A percentile compares a stretch with the other conserved stretches of the same genome.
phyloP scores from a whole-genome alignment of 2,329 filamentous ascomycete species.

The Verticillium longisporum region DNA sequence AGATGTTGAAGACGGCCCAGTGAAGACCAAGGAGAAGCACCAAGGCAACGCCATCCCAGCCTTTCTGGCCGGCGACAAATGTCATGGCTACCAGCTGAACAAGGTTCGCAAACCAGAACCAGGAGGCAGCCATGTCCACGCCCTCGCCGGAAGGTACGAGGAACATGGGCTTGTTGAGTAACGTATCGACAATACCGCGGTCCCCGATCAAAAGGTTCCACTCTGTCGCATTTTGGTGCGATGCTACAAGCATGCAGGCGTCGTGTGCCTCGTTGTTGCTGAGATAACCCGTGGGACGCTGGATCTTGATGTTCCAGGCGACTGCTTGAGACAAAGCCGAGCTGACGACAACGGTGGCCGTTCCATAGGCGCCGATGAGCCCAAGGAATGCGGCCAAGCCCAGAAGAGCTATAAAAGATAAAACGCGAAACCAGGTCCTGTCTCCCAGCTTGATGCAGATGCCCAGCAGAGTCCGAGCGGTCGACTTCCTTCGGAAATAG shows the following conservation, averaged over 20 bases:
- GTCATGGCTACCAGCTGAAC: constrained; percentile 18
- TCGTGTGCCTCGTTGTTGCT: constrained; percentile 17
- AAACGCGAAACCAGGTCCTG: neutral
- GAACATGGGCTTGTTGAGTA: constrained; percentile 21
- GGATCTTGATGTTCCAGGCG: constrained; percentile 5
- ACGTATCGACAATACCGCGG: constrained; percentile 16
- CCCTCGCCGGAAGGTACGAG: constrained; percentile 2
- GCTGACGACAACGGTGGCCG: constrained; percentile 12
- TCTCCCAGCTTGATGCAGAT: neutral
- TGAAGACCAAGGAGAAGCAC: constrained; percentile 88
- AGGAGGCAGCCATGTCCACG: constrained; percentile 3
- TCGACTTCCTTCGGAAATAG: neutral
- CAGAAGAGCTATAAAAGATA: neutral
- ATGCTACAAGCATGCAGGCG: constrained; percentile 18
- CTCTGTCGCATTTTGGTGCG: constrained; percentile 17
- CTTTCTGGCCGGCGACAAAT: constrained; percentile 57
- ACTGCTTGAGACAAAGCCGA: constrained; percentile 13
- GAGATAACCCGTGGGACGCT: constrained; percentile 14
- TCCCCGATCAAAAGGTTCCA: constrained; percentile 20
- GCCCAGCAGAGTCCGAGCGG: neutral
- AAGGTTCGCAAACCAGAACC: constrained; percentile 15
- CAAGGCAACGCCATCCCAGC: constrained; percentile 77
- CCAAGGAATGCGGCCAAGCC: neutral
- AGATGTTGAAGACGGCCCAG: constrained; percentile 15
- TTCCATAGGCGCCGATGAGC: constrained; percentile 9